Conservation (phyloP, 2,329 filamentous ascomycete species). For the Diaporthe humulicola region DNA sequence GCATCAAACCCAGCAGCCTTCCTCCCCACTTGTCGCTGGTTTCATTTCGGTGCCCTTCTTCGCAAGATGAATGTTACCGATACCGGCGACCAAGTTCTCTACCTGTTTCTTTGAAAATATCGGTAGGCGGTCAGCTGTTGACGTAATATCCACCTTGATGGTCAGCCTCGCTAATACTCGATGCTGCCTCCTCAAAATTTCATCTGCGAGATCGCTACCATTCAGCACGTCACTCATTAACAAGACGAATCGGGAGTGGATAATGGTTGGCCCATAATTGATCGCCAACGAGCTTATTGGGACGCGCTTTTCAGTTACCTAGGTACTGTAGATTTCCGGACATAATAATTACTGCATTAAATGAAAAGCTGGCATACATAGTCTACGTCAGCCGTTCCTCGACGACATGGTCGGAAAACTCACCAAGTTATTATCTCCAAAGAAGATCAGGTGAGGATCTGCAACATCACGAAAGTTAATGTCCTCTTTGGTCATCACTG, state of each 20-base stretch:
- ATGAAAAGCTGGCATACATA: neutral
- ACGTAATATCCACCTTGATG: neutral
- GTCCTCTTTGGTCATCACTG: neutral
- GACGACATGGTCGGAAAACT: neutral
- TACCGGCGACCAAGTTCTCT: neutral
- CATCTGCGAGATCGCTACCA: neutral
- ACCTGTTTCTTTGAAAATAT: neutral
- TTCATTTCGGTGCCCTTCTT: neutral
- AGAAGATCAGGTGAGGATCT: neutral
- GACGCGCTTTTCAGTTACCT: neutral
- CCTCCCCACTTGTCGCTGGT: neutral
- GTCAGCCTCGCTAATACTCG: neutral
- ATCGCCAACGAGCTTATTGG: neutral
- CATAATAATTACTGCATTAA: slow-evolving; percentile 5
- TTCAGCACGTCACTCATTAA: neutral
- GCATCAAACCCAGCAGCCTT: neutral
- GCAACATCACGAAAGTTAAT: neutral
- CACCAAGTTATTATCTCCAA: neutral
- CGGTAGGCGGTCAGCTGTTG: neutral
- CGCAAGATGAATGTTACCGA: neutral
- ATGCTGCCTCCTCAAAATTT: neutral
- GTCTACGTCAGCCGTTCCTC: neutral
- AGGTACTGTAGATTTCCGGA: neutral
- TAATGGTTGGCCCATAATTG: slow-evolving; percentile 2
- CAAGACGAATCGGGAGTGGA: neutral